Conservation (phyloP, 768 basidiomycete genomes). For the Kwoniella pini region DNA sequence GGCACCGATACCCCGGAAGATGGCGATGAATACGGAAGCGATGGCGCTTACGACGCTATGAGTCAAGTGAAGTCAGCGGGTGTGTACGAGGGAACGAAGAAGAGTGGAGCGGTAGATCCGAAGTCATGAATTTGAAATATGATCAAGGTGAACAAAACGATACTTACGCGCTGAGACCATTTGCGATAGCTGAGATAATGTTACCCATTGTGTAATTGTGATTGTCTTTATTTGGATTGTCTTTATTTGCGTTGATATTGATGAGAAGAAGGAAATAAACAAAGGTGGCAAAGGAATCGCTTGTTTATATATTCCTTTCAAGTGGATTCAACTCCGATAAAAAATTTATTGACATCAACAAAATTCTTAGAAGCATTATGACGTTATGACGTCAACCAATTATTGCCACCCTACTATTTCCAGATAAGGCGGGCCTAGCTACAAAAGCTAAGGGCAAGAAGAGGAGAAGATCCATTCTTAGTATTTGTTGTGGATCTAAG, state of each 20-base stretch:
- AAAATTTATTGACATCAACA: background rate
- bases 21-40: slow-evolving; percentile 37
- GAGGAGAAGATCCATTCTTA: background rate
- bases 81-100: background rate
- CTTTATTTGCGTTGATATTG: slow-evolving; percentile 5
- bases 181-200: slow-evolving; percentile 38
- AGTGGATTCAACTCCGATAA: background rate
- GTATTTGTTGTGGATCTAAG: background rate
- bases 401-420: background rate
- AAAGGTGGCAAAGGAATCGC: slow-evolving; percentile 1
- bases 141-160: background rate
- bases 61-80: background rate
- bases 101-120: too few relatives aligned
- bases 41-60: slow-evolving; percentile 31
- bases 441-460: background rate
- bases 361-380: background rate
- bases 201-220: slow-evolving; percentile 35
- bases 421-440: background rate
- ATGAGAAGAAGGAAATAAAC: background rate
- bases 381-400: slow-evolving; percentile 1
- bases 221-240: background rate
- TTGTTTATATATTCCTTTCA: background rate
- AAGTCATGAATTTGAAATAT: background rate
- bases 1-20: slow-evolving; percentile 42
- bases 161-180: slow-evolving; percentile 11